Conservation (phyloP, 2,329 filamentous ascomycete genomes). For the Teratosphaeria epicoccoides region DNA sequence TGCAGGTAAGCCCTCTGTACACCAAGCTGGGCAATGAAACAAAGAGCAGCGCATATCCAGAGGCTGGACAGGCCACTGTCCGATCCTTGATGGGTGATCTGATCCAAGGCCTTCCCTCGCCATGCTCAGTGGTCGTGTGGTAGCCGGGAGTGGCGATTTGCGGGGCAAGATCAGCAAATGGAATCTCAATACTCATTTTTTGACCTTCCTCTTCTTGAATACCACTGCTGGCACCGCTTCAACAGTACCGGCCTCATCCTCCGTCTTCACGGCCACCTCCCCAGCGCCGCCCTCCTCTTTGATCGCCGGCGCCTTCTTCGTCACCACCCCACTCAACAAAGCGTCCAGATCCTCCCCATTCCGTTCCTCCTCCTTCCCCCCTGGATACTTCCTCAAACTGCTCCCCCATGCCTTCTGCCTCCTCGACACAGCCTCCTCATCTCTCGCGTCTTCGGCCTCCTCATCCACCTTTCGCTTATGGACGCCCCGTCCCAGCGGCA, state of each 20-base stretch:
- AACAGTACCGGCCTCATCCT: constrained; percentile 8
- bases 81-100: too few species aligned
- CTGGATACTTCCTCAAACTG: constrained; percentile 36
- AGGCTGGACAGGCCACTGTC: too few species aligned
- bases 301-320: constrained; percentile 14
- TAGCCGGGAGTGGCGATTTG: too few species aligned
- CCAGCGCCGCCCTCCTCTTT: neutral
- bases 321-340: constrained; percentile 33
- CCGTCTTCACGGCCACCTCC: constrained; percentile 18
- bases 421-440: constrained; percentile 35
- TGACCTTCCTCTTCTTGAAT: constrained; percentile 66
- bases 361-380: constrained; percentile 33
- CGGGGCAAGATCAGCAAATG: neutral
- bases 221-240: constrained; percentile 42
- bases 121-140: too few species aligned
- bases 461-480: constrained; percentile 53
- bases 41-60: too few species aligned
- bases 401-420: constrained; percentile 34
- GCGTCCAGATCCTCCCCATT: constrained; percentile 51
- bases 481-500: constrained; percentile 43
- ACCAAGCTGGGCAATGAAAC: too few species aligned
- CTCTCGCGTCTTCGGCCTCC: constrained; percentile 53
- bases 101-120: too few species aligned
- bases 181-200: constrained; percentile 18
- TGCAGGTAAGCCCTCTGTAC: too few species aligned